These are phyloP conservation scores for Hirschfeldia incana DNA, from an alignment of 345 rosid species.

Conservation along the genomic window DNA sequence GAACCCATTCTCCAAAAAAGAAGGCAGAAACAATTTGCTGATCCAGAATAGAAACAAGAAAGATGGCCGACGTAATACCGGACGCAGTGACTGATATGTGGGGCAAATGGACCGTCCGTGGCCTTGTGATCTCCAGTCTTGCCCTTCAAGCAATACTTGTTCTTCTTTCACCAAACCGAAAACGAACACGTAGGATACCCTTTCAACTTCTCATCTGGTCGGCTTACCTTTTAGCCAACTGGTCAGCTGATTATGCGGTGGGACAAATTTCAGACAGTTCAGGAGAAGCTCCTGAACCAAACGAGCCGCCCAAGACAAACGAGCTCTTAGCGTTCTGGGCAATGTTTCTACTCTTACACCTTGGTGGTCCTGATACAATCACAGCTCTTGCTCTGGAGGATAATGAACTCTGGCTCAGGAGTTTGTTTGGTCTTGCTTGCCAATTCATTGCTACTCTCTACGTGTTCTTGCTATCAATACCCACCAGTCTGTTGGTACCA, in stretches of 20 bases:
- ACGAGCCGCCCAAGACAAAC: not conserved
- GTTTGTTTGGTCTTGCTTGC: conserved; percentile 11
- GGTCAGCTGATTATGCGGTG: conserved; percentile 33
- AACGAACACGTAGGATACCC: conserved; percentile 38
- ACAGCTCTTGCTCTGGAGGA: conserved; percentile 41
- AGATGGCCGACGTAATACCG: no score
- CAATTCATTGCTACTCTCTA: conserved; percentile 27
- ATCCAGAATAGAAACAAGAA: no score
- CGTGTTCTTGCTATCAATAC: conserved; percentile 31
- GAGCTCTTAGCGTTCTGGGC: conserved; percentile 30
- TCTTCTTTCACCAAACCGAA: conserved; percentile 30
- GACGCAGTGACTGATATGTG: no score
- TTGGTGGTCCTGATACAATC: conserved; percentile 44
- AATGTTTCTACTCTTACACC: conserved; percentile 34
- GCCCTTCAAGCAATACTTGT: no score
- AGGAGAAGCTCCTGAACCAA: not conserved
- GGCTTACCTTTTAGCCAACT: conserved; percentile 33
- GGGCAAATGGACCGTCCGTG: no score
- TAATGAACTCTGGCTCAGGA: conserved; percentile 38
- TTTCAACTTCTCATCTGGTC: conserved; percentile 33
- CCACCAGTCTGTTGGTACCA: not conserved
- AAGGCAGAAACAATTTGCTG: no score
- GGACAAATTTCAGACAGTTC: conserved; percentile 28
- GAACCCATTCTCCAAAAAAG: no score
- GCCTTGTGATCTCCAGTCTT: no score